Evolutionary conservation across 1,139 yeast species (phyloP).

Genomic region (Scheffersomyces cryptocercus): DNA sequence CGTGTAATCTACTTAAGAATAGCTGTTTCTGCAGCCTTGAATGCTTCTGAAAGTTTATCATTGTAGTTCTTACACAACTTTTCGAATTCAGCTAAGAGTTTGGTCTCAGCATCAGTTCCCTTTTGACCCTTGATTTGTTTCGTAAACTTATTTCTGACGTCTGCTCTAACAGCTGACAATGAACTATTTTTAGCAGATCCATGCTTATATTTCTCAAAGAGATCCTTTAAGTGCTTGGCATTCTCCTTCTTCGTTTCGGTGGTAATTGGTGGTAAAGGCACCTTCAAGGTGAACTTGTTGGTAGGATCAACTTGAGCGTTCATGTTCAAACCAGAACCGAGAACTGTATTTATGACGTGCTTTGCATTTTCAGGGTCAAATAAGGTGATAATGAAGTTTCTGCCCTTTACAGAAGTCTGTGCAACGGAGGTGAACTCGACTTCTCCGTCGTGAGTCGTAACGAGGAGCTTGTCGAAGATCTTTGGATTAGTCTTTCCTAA

Average conservation of each 20-base stretch:
- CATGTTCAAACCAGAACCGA: conserved; percentile 68
- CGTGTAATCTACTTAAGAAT: conserved; percentile 26
- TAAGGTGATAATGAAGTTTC: conserved; percentile 71
- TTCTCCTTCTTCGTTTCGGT: conserved; percentile 64
- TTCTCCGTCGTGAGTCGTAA: conserved; percentile 51
- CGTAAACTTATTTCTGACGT: conserved; percentile 59
- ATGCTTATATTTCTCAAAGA: conserved; percentile 63
- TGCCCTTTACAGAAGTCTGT: conserved; percentile 67
- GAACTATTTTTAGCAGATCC: conserved; percentile 51
- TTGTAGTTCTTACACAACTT: conserved; percentile 63
- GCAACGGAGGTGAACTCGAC: conserved; percentile 65
- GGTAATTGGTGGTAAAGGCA: conserved; percentile 75
- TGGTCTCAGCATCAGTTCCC: conserved; percentile 56
- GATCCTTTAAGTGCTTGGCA: conserved; percentile 60
- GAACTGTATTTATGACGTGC: conserved; percentile 65
- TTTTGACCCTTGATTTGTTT: conserved; percentile 45
- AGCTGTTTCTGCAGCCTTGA: conserved; percentile 61
- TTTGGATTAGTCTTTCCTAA: conserved; percentile 68
- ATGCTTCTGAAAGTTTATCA: conserved; percentile 56
- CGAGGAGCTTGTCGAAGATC: conserved; percentile 60
- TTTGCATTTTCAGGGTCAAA: conserved; percentile 78
- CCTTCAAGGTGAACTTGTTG: conserved; percentile 71
- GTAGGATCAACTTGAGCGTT: conserved; percentile 76
- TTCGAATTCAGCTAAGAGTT: conserved; percentile 61
- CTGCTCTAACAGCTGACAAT: conserved; percentile 62